phyloP scores from a whole-genome alignment of 306 rosid species.

The Gastrolobium bilobum region DNA sequence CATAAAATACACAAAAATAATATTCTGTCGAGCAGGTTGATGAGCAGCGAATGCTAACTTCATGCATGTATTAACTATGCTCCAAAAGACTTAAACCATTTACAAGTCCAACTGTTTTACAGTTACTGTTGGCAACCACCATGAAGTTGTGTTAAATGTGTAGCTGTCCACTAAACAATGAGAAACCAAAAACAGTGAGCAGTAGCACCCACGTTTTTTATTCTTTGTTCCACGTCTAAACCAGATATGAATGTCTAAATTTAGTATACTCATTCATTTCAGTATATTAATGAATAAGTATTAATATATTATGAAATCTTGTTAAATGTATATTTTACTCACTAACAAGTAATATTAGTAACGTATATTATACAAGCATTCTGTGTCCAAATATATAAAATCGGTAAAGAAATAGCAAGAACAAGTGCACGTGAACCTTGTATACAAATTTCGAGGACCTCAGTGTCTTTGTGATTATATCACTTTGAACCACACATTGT shows the following conservation, averaged over 20 bases:
- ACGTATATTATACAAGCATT: neutral
- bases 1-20: constrained; percentile 8
- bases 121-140: constrained; percentile 42
- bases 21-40: constrained; percentile 28
- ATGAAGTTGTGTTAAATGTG: constrained; percentile 25
- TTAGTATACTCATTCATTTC: neutral
- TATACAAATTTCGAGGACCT: constrained; percentile 58
- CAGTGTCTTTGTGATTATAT: constrained; percentile 45
- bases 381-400: constrained; percentile 32
- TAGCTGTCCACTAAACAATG: constrained; percentile 44
- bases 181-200: constrained; percentile 25
- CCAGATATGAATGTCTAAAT: neutral
- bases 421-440: constrained; percentile 63
- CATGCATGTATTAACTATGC: neutral
- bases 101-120: constrained; percentile 36
- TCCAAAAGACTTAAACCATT: constrained; percentile 44
- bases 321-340: neutral
- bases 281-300: neutral
- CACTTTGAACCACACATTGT: constrained; percentile 51
- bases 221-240: constrained; percentile 35
- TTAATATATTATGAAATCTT: neutral
- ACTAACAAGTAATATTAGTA: too few relatives aligned
- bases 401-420: constrained; percentile 42
- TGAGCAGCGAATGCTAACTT: constrained; percentile 2
- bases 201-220: constrained; percentile 55